Evolutionary conservation across 805 yeast species (phyloP).

Genomic region (Lipomyces oligophaga): DNA sequence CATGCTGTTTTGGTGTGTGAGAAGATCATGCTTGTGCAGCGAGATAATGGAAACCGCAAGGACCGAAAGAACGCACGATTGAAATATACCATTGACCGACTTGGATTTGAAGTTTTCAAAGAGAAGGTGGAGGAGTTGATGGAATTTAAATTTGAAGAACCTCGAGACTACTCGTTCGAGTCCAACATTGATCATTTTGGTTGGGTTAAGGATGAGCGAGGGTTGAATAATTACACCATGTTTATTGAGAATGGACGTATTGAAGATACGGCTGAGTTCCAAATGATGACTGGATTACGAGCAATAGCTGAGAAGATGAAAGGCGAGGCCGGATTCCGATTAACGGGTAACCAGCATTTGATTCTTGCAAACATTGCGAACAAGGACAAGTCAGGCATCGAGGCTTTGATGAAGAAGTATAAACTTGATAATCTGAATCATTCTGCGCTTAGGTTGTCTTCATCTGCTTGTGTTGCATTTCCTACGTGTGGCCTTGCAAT

Average conservation of each 20-base stretch:
- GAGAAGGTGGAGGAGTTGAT: constrained; percentile 75
- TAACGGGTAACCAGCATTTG: constrained; percentile 95
- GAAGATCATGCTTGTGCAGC: constrained; percentile 87
- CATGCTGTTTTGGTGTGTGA: constrained; percentile 78
- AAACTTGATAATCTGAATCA: constrained; percentile 79
- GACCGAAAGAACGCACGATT: constrained; percentile 97
- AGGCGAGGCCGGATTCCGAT: constrained; percentile 78
- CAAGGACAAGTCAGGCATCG: constrained; percentile 58
- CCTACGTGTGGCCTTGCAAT: constrained; percentile 98
- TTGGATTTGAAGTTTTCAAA: constrained; percentile 84
- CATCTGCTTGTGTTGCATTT: constrained; percentile 96
- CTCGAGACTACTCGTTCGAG: constrained; percentile 69
- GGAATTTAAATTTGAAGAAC: constrained; percentile 70
- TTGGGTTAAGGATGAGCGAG: constrained; percentile 60
- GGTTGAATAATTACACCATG: constrained; percentile 84
- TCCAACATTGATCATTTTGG: constrained; percentile 91
- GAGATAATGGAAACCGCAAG: constrained; percentile 91
- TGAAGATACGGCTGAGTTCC: constrained; percentile 84
- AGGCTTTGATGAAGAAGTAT: constrained; percentile 62
- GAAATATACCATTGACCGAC: constrained; percentile 91
- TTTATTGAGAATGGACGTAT: constrained; percentile 96
- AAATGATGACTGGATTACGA: constrained; percentile 81
- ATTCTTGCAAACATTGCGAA: constrained; percentile 70
- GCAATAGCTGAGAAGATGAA: constrained; percentile 70
- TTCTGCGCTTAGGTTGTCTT: constrained; percentile 80